A percentile compares a stretch with the other conserved stretches of the same genome.
phyloP scores from a whole-genome alignment of 2,329 filamentous ascomycete species.

The Exophiala mesophila region DNA sequence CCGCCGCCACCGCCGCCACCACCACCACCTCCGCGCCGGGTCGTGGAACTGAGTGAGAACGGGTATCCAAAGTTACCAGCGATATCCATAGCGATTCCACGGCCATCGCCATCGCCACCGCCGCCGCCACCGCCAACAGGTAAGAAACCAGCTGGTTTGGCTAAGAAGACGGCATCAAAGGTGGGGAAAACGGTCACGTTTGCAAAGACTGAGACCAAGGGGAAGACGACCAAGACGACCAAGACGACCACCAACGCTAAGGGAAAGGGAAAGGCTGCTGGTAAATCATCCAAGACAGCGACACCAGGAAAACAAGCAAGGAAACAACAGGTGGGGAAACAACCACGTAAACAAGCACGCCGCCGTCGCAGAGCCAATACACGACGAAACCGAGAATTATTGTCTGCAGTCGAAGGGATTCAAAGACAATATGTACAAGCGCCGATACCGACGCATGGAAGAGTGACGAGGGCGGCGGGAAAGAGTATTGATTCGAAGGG shows the following conservation, averaged over 20 bases:
- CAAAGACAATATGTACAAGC: neutral
- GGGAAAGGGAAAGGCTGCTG: neutral
- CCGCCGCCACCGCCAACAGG: too few species aligned
- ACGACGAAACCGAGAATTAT: neutral
- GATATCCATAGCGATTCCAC: too few species aligned
- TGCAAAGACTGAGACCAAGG: neutral
- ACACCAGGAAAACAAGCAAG: too few species aligned
- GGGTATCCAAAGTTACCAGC: too few species aligned
- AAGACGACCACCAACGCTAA: neutral
- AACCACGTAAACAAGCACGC: neutral
- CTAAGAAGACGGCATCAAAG: neutral
- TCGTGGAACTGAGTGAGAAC: too few species aligned
- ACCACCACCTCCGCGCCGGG: too few species aligned
- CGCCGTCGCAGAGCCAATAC: neutral
- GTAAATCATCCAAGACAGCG: too few species aligned
- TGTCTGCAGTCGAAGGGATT: neutral
- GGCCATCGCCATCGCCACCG: too few species aligned
- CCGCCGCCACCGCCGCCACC: too few species aligned
- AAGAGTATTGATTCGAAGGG: neutral
- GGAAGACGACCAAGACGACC: neutral
- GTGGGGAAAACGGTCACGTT: neutral
- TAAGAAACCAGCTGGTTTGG: neutral
- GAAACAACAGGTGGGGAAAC: neutral
- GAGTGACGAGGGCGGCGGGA: neutral
- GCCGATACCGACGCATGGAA: neutral